phyloP scores from a whole-genome alignment of 805 yeast genomes.

The Yamadazyma scolyti region DNA sequence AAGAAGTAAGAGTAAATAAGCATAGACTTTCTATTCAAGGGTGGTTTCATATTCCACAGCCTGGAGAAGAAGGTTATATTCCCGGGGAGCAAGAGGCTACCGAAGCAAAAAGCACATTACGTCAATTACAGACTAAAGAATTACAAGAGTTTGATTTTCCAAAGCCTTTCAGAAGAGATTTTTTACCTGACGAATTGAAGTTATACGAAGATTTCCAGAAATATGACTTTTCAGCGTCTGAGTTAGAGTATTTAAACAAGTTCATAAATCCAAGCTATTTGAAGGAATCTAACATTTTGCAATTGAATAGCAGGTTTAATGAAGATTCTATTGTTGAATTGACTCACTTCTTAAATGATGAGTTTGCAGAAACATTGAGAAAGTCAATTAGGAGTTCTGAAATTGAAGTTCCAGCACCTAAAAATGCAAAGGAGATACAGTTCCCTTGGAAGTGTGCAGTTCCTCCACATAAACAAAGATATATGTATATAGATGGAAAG shows the following conservation, averaged over 20 bases:
- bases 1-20: conserved; percentile 89
- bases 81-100: conserved; percentile 80
- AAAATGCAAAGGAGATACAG: conserved; percentile 46
- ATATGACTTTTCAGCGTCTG: conserved; percentile 22
- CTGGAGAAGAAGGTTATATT: conserved; percentile 81
- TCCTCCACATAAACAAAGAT: conserved; percentile 93
- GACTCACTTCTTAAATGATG: conserved; percentile 53
- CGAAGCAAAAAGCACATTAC: conserved; percentile 72
- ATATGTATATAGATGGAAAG: conserved; percentile 73
- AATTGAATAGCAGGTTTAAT: conserved; percentile 50
- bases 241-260: conserved; percentile 45
- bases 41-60: conserved; percentile 98
- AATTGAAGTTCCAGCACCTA: conserved; percentile 60
- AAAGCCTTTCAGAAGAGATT: conserved; percentile 48
- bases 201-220: conserved; percentile 19
- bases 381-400: conserved; percentile 50
- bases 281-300: conserved; percentile 29
- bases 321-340: conserved; percentile 72
- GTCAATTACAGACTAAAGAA: conserved; percentile 72
- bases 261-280: conserved; percentile 56
- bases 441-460: conserved; percentile 87
- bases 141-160: conserved; percentile 82
- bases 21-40: conserved; percentile 94
- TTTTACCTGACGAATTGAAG: conserved; percentile 37
- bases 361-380: conserved; percentile 33